Evolutionary conservation across 257 asterid genomes (phyloP).

Genomic region (Oldenlandia corymbosa): DNA sequence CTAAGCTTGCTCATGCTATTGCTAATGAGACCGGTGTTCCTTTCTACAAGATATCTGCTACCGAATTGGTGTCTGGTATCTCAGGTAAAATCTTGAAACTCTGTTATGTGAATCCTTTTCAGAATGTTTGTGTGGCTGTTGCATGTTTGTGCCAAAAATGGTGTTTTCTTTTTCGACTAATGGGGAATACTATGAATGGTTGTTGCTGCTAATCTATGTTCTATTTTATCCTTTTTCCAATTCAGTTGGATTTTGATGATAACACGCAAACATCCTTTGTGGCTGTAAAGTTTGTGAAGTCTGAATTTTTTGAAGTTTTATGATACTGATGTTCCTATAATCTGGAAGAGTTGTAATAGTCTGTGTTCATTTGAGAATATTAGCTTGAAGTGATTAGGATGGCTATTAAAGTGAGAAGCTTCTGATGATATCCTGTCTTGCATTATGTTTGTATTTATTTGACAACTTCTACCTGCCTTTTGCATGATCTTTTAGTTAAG

Average conservation of each 20-base stretch:
- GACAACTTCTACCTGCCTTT: neutral
- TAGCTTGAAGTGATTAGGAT: no score
- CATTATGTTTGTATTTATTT: neutral
- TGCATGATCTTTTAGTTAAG: neutral
- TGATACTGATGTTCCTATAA: neutral
- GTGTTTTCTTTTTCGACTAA: neutral
- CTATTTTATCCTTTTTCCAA: neutral
- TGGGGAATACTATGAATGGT: neutral
- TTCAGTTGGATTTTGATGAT: neutral
- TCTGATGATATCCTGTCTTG: neutral
- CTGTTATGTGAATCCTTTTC: neutral
- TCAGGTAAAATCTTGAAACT: no score
- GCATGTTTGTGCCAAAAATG: neutral
- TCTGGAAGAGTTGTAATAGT: neutral
- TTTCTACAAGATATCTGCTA: slow-evolving; percentile 76
- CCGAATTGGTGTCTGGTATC: slow-evolving; percentile 90
- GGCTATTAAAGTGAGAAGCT: no score
- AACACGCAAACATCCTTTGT: no score
- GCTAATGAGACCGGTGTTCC: slow-evolving; percentile 91
- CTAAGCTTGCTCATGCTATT: slow-evolving; percentile 96
- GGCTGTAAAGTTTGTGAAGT: no score
- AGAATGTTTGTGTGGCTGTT: neutral
- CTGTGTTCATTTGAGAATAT: neutral
- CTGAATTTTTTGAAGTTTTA: no score
- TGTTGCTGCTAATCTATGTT: neutral